phyloP scores from a whole-genome alignment of 257 asterid genomes.

The Datura wrightii region DNA sequence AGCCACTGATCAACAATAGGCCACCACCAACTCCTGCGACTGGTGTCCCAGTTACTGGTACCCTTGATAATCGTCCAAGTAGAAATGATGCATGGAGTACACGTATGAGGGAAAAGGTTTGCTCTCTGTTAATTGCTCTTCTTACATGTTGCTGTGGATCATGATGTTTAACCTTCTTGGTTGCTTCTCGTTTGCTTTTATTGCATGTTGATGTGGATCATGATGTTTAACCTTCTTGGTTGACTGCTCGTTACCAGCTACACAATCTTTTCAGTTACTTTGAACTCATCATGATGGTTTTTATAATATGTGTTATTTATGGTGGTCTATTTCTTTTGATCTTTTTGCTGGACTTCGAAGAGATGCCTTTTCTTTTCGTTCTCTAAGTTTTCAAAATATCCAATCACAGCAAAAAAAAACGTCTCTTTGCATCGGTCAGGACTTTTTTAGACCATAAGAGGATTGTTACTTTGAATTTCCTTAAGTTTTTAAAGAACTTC shows the following conservation, averaged over 20 bases:
- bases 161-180: background rate
- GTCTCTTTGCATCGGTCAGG: background rate
- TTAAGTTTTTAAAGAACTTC: background rate
- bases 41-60: constrained; percentile 73
- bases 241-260: background rate
- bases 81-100: constrained; percentile 98
- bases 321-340: background rate
- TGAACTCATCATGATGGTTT: background rate
- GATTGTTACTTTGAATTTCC: background rate
- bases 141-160: constrained; percentile 14
- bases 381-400: background rate
- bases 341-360: background rate
- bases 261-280: background rate
- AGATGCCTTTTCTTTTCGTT: background rate
- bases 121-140: background rate
- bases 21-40: constrained; percentile 67
- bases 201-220: constrained; percentile 17
- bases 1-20: constrained; percentile 73
- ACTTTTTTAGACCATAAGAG: background rate
- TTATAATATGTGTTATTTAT: background rate
- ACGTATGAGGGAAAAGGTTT: constrained; percentile 97
- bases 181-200: background rate
- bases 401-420: background rate
- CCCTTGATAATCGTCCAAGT: constrained; percentile 86
- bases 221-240: background rate